Base-by-base conservation (phyloP, 768 basidiomycete genomes). In the Russula virescens region DNA sequence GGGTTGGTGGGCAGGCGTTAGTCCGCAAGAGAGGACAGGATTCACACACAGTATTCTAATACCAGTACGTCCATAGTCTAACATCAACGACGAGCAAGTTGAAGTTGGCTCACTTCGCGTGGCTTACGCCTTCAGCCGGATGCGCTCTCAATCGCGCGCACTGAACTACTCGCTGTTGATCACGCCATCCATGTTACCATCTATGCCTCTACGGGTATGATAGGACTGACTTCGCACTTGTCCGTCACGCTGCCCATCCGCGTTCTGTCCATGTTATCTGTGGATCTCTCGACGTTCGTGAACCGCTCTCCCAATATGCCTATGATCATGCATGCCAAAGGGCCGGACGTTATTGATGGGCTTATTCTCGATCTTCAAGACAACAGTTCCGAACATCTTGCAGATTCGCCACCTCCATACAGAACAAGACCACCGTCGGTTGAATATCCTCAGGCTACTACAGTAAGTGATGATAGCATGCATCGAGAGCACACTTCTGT, bases 1-100 rank as follows among this genome's bases (percentile, higher is more conserved):
- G 68, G 94, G 93, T 1, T 96, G 91, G 89, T 96, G 94, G 93
- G 79, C 83, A 6, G 94, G 94, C 9, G 84, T 95, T 7, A 74
- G 77, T 16, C 76, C 87, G 3, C 83, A 84, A 2, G 83, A 86
- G 64, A 76, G 77, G 6, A 74, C 79, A 10, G 79, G 83, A 21
- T 91, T 93, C 72, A 79, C 80, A 18, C 86, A 91, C 69, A 83
- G 80, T 56, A 78, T 97, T 8, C 70, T 82, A 10, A 69, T 95
- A 46, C 93, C 94, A 28, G 94, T 94, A 70, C 75, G 88, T 75
- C 18, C 48, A n/a, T 65, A 48, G 55, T 21, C 40, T 47, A 25
- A 7, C 9, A 2, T 46, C 26, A 31, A 28, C 19, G 35, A 8
- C 2, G 5, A 19, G 19, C 31, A 26, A 23, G 21, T 43, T 60